A percentile compares a stretch with the other conserved stretches of the same genome.
phyloP scores from a whole-genome alignment of 2,329 filamentous ascomycete genomes.

The Didymellaceae sp. region DNA sequence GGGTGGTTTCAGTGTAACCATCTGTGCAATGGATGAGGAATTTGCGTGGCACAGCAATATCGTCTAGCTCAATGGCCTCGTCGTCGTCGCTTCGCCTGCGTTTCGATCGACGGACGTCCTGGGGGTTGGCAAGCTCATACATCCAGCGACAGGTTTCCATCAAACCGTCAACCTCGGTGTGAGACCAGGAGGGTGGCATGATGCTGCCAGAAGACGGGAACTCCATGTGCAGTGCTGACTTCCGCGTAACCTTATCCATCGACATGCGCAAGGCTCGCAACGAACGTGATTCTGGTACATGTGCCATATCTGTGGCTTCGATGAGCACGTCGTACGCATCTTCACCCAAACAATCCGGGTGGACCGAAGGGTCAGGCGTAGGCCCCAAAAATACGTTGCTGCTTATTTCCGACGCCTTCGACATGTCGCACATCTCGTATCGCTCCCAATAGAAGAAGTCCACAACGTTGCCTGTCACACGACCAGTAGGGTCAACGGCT shows the following conservation, averaged over 20 bases:
- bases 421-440: conserved; percentile 92
- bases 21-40: conserved; percentile 93
- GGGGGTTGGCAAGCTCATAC: conserved; percentile 77
- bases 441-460: conserved; percentile 92
- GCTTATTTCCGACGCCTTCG: conserved; percentile 84
- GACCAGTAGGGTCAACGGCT: conserved; percentile 73
- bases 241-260: conserved; percentile 53
- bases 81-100: conserved; percentile 53
- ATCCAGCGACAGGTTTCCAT: conserved; percentile 91
- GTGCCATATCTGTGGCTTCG: conserved; percentile 85
- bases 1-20: conserved; percentile 92
- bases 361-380: conserved; percentile 72
- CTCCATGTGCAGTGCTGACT: conserved; percentile 66
- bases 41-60: conserved; percentile 59
- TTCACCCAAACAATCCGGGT: conserved; percentile 48
- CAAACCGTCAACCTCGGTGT: conserved; percentile 81
- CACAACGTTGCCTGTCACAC: conserved; percentile 76
- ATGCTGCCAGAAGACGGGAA: conserved; percentile 97
- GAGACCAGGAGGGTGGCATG: conserved; percentile 81
- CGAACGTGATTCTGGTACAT: conserved; percentile 72
- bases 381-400: conserved; percentile 90
- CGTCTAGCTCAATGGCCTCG: conserved; percentile 64
- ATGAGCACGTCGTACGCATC: conserved; percentile 82
- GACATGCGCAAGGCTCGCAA: conserved; percentile 68
- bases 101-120: conserved; percentile 48